Percentiles rank a stretch among this genome's conserved stretches.
phyloP scores from a whole-genome alignment of 805 yeast genomes.

The Hanseniaspora occidentalis region DNA sequence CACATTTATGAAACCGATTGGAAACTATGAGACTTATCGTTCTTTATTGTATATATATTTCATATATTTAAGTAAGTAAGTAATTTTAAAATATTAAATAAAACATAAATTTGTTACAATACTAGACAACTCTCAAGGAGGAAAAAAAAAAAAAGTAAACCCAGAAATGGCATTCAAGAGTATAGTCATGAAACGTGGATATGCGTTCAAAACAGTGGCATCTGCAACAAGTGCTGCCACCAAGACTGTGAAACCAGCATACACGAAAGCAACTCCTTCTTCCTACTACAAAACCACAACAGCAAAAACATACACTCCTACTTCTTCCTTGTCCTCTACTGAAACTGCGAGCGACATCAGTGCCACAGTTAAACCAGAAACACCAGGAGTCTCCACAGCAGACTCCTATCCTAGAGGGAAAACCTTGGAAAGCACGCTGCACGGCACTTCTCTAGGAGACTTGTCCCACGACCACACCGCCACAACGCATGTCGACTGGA shows the following conservation, averaged over 20 bases:
- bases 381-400: not conserved
- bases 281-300: not conserved
- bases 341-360: too few species aligned
- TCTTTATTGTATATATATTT: too few species aligned
- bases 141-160: too few species aligned
- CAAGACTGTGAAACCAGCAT: not conserved
- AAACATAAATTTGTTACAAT: not conserved
- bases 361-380: not conserved
- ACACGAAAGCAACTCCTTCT: not conserved
- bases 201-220: not conserved
- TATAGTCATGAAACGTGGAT: not conserved
- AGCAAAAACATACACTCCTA: too few species aligned
- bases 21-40: too few species aligned
- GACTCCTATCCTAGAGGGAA: slow-evolving; percentile 1
- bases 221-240: not conserved
- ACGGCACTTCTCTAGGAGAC: not conserved
- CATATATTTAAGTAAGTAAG: too few species aligned
- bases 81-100: too few species aligned
- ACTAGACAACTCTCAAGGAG: too few species aligned
- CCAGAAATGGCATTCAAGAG: slow-evolving; percentile 1
- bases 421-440: not conserved
- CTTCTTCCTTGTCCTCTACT: too few species aligned
- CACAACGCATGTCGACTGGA: slow-evolving; percentile 46
- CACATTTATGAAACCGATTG: too few species aligned
- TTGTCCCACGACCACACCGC: not conserved